Evolutionary conservation across 345 rosid species (phyloP), one percentile per base, ranked within the genome.

Genomic region (Hevea brasiliensis): DNA sequence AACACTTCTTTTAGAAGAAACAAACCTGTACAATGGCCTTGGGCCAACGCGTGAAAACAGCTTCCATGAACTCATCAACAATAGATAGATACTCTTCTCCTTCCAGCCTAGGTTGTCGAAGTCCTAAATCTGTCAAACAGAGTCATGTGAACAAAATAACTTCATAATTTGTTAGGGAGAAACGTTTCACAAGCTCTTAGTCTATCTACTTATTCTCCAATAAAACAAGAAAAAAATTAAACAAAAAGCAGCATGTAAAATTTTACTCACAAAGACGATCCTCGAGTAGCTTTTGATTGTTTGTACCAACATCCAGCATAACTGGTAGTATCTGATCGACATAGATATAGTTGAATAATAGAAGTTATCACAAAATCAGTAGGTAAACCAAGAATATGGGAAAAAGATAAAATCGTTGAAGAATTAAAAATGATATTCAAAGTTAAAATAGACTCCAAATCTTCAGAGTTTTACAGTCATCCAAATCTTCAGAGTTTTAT

Each of bases 11-110:
- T 32, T 32, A 58, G 40, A 62, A 80, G 68, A 72, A 70, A 75
- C 9, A 74, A 61, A 91, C 99, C 90, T 92, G 99, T n/a, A 95
- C 85, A 71, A 95, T 84, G 57, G 99, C 96, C 85, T 95, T 95
- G 35, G 99, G 99, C 99, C 99, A 95, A 60, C 99, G 96, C 26
- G 86, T 82, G 74, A 74, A 82, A 77, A 85, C 92, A 76, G 99
- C 98, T 95, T 95, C 97, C 93, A 95, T 88, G 78, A 95, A 92
- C 81, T 95, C 99, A 85, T 92, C 99, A 76, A 95, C 81, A 77
- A 89, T 88, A 70, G 84, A 83, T 68, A 95, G 84, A 67, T 95
- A 95, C 75, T 91, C 98, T 48, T 92, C 98, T 66, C 98, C 99
- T 84, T 95, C 99, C 80, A 92, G 74, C 85, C 99, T 84, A 76